These are phyloP conservation scores for Lagenidium giganteum DNA, from an alignment of 352 stramenopile species.

Conservation along the genomic window DNA sequence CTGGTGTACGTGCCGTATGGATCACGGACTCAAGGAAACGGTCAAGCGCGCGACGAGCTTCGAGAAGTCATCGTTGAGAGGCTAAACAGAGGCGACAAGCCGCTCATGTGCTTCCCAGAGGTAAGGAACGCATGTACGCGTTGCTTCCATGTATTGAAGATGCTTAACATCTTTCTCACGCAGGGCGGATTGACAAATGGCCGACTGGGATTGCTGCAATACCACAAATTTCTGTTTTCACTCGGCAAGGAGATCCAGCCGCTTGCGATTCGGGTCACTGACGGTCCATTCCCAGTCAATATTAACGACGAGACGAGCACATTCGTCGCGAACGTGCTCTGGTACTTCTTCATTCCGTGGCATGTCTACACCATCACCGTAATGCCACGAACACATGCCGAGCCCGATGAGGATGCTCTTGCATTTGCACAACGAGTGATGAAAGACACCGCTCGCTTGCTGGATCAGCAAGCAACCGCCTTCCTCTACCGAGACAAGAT, in stretches of 20 bases:
- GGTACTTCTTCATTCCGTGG: slow-evolving; percentile 69
- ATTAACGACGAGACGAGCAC: slow-evolving; percentile 79
- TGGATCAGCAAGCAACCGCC: slow-evolving; percentile 50
- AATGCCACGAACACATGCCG: slow-evolving; percentile 30
- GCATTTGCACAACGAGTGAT: slow-evolving; percentile 60
- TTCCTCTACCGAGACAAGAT: slow-evolving; percentile 79
- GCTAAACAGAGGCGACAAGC: slow-evolving; percentile 40
- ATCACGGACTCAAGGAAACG: slow-evolving; percentile 52
- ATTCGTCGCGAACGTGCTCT: slow-evolving; percentile 65
- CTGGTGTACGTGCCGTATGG: slow-evolving; percentile 65
- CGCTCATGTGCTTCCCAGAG: slow-evolving; percentile 55
- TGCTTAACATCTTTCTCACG: slow-evolving; percentile 1
- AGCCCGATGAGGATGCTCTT: slow-evolving; percentile 37
- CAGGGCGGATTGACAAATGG: slow-evolving; percentile 66
- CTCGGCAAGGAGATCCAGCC: slow-evolving; percentile 57
- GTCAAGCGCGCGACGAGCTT: slow-evolving; percentile 36
- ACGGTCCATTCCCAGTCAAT: slow-evolving; percentile 70
- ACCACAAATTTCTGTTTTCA: slow-evolving; percentile 79
- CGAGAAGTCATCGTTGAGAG: slow-evolving; percentile 62
- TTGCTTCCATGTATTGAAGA: too few relatives aligned
- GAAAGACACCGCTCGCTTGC: slow-evolving; percentile 34
- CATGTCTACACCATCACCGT: slow-evolving; percentile 63
- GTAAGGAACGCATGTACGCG: too few relatives aligned
- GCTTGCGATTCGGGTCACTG: slow-evolving; percentile 50
- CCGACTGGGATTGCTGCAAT: slow-evolving; percentile 55